A percentile compares a stretch with the other conserved stretches of the same genome.
Conservation (phyloP, 2,329 filamentous ascomycete species). For the Colletotrichum scovillei region DNA sequence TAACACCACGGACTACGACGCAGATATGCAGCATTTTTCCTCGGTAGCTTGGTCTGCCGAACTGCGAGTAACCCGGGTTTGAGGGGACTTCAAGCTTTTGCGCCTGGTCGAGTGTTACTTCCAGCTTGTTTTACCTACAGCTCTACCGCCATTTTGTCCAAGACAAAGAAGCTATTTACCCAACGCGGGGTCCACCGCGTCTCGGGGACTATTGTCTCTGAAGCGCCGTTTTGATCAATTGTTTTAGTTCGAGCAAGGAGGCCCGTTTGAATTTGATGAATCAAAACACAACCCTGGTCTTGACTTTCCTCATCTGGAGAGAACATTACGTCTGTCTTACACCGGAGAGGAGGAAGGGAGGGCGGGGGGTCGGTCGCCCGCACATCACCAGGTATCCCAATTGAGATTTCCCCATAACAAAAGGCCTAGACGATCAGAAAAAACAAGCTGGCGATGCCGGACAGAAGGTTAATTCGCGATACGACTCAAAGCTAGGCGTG, state of each 20-base stretch:
- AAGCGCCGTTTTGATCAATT: conserved; percentile 6
- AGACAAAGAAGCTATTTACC: background rate
- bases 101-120: background rate
- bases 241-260: conserved; percentile 5
- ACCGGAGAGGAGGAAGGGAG: too few relatives aligned
- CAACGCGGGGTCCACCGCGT: background rate
- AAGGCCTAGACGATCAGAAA: background rate
- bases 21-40: background rate
- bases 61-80: background rate
- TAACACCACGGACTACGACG: background rate
- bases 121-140: conserved; percentile 10
- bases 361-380: background rate
- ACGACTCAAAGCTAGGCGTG: background rate
- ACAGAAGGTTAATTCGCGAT: conserved; percentile 7
- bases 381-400: background rate
- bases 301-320: background rate
- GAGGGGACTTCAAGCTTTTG: background rate
- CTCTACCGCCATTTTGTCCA: background rate
- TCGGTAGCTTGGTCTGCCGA: conserved; percentile 1
- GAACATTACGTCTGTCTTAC: background rate
- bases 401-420: background rate
- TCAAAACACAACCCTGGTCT: background rate
- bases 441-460: conserved; percentile 1
- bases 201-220: background rate
- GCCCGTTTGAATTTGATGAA: background rate